Base-by-base conservation (phyloP, 2,329 filamentous ascomycete species). In the Dryadomyces sulphureus region DNA sequence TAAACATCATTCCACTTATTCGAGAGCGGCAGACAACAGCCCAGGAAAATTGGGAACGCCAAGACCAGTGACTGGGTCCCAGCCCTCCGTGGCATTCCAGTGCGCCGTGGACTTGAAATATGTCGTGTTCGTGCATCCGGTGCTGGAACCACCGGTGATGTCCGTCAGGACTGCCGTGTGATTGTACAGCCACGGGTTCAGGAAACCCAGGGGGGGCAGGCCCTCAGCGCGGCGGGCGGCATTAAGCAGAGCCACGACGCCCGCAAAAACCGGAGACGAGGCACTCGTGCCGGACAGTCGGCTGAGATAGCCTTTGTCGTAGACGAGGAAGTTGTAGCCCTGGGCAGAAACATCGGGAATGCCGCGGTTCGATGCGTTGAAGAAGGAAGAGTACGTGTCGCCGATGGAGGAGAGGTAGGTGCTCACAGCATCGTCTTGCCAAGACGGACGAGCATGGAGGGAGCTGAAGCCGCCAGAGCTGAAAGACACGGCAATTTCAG, bases 321-420 rank as follows among this genome's bases (percentile, higher is more conserved):
- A 53, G 2, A 59, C 55, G 3, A 50, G 39, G 45, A 61, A 61
- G 32, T 48, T 48, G 5, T 48, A 41, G 16, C 73, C 74, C 57
- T 81, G 76, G 7, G 73, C 72, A 0, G 75, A 61, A 22, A 80
- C 65, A 48, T 72, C 68, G 1, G 68, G 69, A 44, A 68, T 66
- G 0, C 59, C 68, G n/a, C 68, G 62, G 8, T 65, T 65, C 0
- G 56, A 58, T 1, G 57, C 55, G 54, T 71, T 68, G 56, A 67
- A 71, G 47, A 62, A 62, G 0, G 59, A 54, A 0, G 61, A 48
- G 53, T 79, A 66, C 16, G 67, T 62, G 41, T 54, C 50, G 55
- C 62, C 59, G 60, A 75, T 56, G 24, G 45, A 46, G 24, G 60
- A 54, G 19, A 70, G 57, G 49, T 70, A 72, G 5, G 45, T 34